Conservation (phyloP, 306 rosid species). For the Glycyrrhiza uralensis region DNA sequence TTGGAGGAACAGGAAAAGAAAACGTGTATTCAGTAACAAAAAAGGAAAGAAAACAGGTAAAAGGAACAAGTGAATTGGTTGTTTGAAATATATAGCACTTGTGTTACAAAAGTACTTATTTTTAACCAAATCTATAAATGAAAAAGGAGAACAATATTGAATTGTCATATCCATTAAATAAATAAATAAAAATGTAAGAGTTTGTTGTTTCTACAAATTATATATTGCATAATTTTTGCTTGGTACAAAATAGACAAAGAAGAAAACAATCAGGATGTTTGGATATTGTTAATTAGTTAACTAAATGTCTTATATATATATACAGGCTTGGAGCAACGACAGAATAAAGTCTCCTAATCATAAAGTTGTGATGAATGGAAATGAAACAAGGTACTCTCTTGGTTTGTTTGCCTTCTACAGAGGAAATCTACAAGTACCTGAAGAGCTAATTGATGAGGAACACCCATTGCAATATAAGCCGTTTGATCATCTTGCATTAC, state of each 20-base stretch:
- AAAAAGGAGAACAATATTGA: no score
- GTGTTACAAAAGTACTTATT: no score
- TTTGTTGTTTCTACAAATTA: not conserved
- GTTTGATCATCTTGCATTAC: conserved; percentile 56
- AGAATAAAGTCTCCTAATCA: conserved; percentile 65
- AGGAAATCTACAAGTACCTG: conserved; percentile 57
- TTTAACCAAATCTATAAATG: no score
- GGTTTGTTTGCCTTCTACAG: conserved; percentile 55
- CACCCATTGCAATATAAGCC: conserved; percentile 62
- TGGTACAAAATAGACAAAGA: no score
- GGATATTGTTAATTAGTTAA: not conserved
- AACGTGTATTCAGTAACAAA: no score
- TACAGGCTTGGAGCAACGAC: conserved; percentile 85
- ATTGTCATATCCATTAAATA: no score
- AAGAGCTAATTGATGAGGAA: conserved; percentile 57
- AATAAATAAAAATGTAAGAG: not conserved
- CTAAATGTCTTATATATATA: not conserved
- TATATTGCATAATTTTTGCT: not conserved
- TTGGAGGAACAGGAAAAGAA: no score
- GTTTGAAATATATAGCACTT: no score
- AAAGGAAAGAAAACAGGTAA: no score
- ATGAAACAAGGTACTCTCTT: conserved; percentile 62
- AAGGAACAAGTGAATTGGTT: no score
- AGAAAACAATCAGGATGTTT: not conserved
- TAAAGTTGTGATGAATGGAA: conserved; percentile 55